These are phyloP conservation scores for Heliocybe sulcata DNA, from an alignment of 1,284 basidiomycete species.

Conservation along the genomic window DNA sequence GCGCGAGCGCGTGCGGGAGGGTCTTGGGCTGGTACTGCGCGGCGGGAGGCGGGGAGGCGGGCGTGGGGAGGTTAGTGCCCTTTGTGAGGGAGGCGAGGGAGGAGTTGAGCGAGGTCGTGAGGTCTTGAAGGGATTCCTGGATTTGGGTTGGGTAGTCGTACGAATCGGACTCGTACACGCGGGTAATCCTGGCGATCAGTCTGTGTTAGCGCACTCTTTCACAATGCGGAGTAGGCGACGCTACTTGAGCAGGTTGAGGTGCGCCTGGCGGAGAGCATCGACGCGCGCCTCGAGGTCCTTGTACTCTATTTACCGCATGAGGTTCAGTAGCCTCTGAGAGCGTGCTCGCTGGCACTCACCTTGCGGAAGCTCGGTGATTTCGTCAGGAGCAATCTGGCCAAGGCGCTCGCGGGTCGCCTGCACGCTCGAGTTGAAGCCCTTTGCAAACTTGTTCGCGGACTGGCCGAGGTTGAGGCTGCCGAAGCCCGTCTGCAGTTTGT, in stretches of 20 bases:
- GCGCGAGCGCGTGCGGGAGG: constrained; percentile 86
- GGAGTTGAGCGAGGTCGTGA: constrained; percentile 66
- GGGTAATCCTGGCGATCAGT: constrained; percentile 55
- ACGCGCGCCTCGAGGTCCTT: constrained; percentile 92
- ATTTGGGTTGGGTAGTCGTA: constrained; percentile 87
- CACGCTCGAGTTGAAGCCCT: constrained; percentile 80
- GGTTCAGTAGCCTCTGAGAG: not conserved
- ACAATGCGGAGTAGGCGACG: no score
- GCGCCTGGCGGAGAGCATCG: constrained; percentile 83
- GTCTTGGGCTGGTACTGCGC: constrained; percentile 83
- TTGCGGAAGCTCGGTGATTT: constrained; percentile 93
- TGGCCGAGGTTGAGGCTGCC: constrained; percentile 59
- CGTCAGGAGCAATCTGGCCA: constrained; percentile 83
- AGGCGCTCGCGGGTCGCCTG: constrained; percentile 90
- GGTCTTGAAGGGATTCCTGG: constrained; percentile 67
- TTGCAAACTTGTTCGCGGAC: constrained; percentile 67
- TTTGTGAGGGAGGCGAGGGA: constrained; percentile 79
- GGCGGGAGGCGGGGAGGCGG: constrained; percentile 52
- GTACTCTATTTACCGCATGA: constrained; percentile 60
- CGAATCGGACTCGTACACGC: constrained; percentile 78
- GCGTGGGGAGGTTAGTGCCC: constrained; percentile 80
- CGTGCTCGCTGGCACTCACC: constrained; percentile 33
- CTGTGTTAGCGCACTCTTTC: no score
- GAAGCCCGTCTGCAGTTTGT: constrained; percentile 53
- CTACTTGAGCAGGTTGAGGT: constrained; percentile 78